A percentile compares a stretch with the other conserved stretches of the same genome.
phyloP scores from a whole-genome alignment of 495 filamentous ascomycete genomes.

The Evansstolkia leycettana region DNA sequence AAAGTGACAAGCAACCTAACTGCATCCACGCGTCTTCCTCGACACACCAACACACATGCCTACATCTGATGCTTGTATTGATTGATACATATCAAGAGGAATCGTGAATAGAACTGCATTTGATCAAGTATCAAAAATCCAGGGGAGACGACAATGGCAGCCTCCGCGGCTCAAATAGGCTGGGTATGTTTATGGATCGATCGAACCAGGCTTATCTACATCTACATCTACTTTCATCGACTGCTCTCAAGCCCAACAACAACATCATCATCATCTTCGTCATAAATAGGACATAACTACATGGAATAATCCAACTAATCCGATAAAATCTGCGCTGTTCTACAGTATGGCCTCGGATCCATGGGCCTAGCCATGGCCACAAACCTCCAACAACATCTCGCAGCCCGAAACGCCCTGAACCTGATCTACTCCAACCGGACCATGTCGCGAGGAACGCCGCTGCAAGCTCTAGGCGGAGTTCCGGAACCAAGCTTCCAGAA shows the following conservation, averaged over 20 bases:
- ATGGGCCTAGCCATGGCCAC: conserved; percentile 39
- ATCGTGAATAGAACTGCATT: too few relatives aligned
- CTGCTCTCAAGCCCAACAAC: too few relatives aligned
- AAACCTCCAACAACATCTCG: conserved; percentile 34
- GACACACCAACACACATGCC: too few relatives aligned
- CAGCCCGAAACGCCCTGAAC: conserved; percentile 19
- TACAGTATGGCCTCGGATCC: conserved; percentile 34
- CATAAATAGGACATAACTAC: too few relatives aligned
- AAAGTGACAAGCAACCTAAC: too few relatives aligned
- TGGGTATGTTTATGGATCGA: conserved; percentile 15
- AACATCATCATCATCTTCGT: too few relatives aligned
- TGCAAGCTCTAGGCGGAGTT: conserved; percentile 22
- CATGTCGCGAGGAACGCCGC: conserved; percentile 24
- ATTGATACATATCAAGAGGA: too few relatives aligned
- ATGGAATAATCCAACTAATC: too few relatives aligned
- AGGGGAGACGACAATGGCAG: conserved; percentile 11
- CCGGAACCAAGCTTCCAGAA: conserved; percentile 24
- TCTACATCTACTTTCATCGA: too few relatives aligned
- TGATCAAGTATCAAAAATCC: not conserved
- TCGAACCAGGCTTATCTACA: not conserved
- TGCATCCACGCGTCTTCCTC: too few relatives aligned
- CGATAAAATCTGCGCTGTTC: not conserved
- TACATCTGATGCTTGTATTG: too few relatives aligned
- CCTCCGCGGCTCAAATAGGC: conserved; percentile 19
- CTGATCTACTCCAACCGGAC: conserved; percentile 35